Base-by-base conservation (phyloP, 2,329 filamentous ascomycete genomes). In the Colletotrichum salicis region DNA sequence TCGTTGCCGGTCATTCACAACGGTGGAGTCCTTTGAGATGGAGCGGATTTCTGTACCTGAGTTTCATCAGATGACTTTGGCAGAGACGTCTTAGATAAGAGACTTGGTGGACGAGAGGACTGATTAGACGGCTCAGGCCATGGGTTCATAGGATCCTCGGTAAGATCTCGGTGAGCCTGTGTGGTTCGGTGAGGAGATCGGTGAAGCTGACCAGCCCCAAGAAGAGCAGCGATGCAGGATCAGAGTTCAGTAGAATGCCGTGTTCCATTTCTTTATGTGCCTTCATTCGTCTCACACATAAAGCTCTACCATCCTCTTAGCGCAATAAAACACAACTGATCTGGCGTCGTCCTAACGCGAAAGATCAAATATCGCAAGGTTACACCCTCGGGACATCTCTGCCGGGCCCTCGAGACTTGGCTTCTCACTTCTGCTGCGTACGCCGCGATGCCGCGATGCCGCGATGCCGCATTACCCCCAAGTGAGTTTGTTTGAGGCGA, bases 391-490 rank as follows among this genome's bases (percentile, higher is more conserved):
- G 55, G 11, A 55, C 13, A 31, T n/a, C 24, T 45, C 45, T 41
- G 55, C 62, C 62, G 45, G 27, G 22, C 19, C 19, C 13, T n/a
- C 6, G 19, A 24, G 24, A 58, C 67, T 66, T 59, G 61, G 61
- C 55, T 45, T 48, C 41, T 48, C 41, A 48, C 41, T 19, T 13
- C 41, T 22, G 19, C 41, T 13, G n/a, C 33, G 22, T 45, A 15
- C 33, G 60, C 54, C 31, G 61, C 61, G 29, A 57, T 52, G 59
- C 29, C 58, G 57, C 65, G n/a, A n/a, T n/a, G 60, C 54, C 31
- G 61, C 61, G 29, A 57, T 52, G 59, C 29, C 58, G 57, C 65
- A 55, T 55, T 37, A 22, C 27, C 1, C 54, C 15, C 11, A n/a
- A 15, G 27, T 19, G 13, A 33, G 27, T 33, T 33, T 31, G 15